These are phyloP conservation scores for Podaxis sp. DNA, from an alignment of 768 basidiomycete genomes.

Conservation along the genomic window DNA sequence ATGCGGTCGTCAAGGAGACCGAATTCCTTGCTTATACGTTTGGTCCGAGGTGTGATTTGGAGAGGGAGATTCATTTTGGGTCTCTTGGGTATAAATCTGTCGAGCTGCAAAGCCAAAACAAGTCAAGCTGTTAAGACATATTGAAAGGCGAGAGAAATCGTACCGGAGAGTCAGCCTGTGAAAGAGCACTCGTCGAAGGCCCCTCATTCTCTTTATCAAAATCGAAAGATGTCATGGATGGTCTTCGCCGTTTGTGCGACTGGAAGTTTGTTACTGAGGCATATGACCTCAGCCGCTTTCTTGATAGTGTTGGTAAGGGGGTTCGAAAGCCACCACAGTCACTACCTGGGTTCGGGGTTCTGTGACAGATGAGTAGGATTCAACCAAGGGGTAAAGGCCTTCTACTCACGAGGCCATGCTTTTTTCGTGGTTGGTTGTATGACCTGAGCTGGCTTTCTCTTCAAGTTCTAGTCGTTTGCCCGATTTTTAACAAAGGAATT, in stretches of 20 bases:
- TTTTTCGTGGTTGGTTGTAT: background rate
- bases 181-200: background rate
- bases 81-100: conserved; percentile 56
- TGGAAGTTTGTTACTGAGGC: conserved; percentile 21
- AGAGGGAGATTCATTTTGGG: conserved; percentile 50
- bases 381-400: background rate
- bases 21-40: conserved; percentile 58
- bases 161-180: conserved; percentile 14
- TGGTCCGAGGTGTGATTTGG: conserved; percentile 62
- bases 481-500: background rate
- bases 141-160: background rate
- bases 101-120: conserved; percentile 33
- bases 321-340: conserved; percentile 2
- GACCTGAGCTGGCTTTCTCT: background rate
- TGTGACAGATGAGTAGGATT: background rate
- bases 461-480: too few species aligned
- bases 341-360: background rate
- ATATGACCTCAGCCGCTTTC: conserved; percentile 10
- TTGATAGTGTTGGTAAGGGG: background rate
- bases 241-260: conserved; percentile 20
- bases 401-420: conserved; percentile 6
- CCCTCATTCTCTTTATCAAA: conserved; percentile 11
- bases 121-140: background rate
- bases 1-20: conserved; percentile 55
- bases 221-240: conserved; percentile 18